Conservation (phyloP, 495 filamentous ascomycete species). For the Trypethelium eluteriae region DNA sequence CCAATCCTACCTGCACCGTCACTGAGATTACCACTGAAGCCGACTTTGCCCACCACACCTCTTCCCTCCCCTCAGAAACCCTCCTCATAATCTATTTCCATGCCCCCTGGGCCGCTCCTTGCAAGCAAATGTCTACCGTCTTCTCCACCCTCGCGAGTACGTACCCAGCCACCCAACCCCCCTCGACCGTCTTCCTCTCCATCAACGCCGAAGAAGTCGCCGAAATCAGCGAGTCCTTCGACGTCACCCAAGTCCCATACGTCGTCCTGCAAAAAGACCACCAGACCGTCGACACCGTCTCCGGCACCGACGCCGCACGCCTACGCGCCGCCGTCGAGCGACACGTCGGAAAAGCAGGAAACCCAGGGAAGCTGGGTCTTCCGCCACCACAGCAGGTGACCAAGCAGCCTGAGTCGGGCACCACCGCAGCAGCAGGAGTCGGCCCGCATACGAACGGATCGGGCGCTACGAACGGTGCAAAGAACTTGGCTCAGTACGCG, state of each 20-base stretch:
- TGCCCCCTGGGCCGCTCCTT: slow-evolving; percentile 94
- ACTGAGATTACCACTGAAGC: slow-evolving; percentile 61
- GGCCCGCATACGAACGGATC: slow-evolving; percentile 25
- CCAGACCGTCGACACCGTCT: slow-evolving; percentile 68
- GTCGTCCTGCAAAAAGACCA: slow-evolving; percentile 69
- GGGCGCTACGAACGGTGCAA: slow-evolving; percentile 26
- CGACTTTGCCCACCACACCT: slow-evolving; percentile 58
- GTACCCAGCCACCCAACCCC: slow-evolving; percentile 59
- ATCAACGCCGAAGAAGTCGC: slow-evolving; percentile 85
- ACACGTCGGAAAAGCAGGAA: slow-evolving; percentile 48
- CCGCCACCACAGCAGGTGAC: slow-evolving; percentile 47
- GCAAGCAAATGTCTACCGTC: slow-evolving; percentile 84
- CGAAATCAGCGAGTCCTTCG: slow-evolving; percentile 79
- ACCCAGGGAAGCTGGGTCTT: slow-evolving; percentile 38
- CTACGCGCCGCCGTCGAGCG: slow-evolving; percentile 76
- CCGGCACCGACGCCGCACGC: slow-evolving; percentile 76
- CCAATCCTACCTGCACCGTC: slow-evolving; percentile 41
- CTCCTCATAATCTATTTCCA: slow-evolving; percentile 86
- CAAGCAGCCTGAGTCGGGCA: slow-evolving; percentile 22
- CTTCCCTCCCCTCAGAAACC: slow-evolving; percentile 55
- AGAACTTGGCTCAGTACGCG: slow-evolving; percentile 39
- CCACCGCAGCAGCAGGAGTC: slow-evolving; percentile 16
- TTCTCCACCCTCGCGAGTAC: slow-evolving; percentile 75
- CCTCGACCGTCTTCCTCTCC: slow-evolving; percentile 67
- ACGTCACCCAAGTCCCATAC: slow-evolving; percentile 89